A percentile compares a stretch with the other conserved stretches of the same genome.
Conservation (phyloP, 176 grass and related monocot genomes). For the Aegilops umbellulata region DNA sequence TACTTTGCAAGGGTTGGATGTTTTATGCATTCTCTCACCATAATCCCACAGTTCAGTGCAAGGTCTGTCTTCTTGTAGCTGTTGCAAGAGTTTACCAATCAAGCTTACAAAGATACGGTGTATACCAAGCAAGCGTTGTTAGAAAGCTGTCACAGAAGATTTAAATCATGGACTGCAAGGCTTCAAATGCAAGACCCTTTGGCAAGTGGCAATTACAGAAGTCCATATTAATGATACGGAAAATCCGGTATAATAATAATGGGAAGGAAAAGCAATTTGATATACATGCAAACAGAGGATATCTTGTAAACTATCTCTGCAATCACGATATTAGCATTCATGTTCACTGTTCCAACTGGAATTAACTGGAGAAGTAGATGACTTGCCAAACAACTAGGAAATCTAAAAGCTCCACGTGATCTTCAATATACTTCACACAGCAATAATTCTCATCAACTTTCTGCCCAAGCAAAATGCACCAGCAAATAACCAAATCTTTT, state of each 20-base stretch:
- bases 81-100: slow-evolving; percentile 32
- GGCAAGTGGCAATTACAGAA: neutral
- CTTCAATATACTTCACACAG: slow-evolving; percentile 70
- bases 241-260: neutral
- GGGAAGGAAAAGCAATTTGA: neutral
- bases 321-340: no score
- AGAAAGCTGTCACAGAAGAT: neutral
- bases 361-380: slow-evolving; percentile 4
- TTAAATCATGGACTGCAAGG: neutral
- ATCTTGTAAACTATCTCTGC: slow-evolving; percentile 15
- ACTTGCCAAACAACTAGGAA: slow-evolving; percentile 76
- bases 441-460: slow-evolving; percentile 47
- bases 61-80: slow-evolving; percentile 85
- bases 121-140: neutral
- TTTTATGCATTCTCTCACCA: slow-evolving; percentile 85
- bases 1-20: slow-evolving; percentile 78
- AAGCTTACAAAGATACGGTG: slow-evolving; percentile 12
- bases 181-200: neutral
- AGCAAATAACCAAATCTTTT: slow-evolving; percentile 71
- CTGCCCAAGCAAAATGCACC: slow-evolving; percentile 72
- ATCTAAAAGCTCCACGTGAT: slow-evolving; percentile 72
- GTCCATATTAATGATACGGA: slow-evolving; percentile 18
- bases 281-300: neutral
- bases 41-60: slow-evolving; percentile 75
- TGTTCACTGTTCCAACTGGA: slow-evolving; percentile 1